phyloP scores from a whole-genome alignment of 306 rosid genomes.

The Prunus mume region DNA sequence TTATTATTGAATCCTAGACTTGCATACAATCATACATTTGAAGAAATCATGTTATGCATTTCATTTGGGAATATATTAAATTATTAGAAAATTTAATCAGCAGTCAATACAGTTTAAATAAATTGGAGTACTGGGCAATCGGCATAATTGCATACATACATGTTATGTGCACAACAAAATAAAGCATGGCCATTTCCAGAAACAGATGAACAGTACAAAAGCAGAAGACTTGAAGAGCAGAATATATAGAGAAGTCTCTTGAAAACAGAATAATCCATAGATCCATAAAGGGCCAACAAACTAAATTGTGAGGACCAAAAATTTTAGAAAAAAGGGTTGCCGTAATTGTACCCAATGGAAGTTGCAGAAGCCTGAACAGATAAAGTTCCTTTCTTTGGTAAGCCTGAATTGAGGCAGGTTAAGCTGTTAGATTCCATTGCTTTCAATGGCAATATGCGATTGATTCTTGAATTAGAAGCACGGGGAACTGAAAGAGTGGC shows the following conservation, averaged over 20 bases:
- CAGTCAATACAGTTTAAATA: not conserved
- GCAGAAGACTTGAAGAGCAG: not conserved
- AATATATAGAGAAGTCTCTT: not conserved
- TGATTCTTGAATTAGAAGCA: constrained; percentile 22
- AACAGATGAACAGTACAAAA: not conserved
- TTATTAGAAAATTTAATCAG: not conserved
- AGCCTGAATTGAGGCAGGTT: constrained; percentile 22
- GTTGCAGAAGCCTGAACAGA: constrained; percentile 34
- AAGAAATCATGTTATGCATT: not conserved
- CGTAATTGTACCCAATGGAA: constrained; percentile 43
- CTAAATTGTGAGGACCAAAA: not conserved
- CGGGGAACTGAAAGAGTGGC: constrained; percentile 12
- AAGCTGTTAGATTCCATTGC: constrained; percentile 9
- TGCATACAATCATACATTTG: not conserved
- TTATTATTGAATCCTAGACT: not conserved
- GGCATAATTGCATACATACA: not conserved
- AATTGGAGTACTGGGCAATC: not conserved
- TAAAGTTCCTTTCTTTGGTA: constrained; percentile 21
- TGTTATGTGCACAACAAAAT: not conserved
- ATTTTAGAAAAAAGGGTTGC: constrained; percentile 14
- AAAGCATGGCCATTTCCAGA: not conserved
- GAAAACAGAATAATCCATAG: not conserved
- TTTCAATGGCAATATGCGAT: constrained; percentile 14
- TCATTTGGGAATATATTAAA: not conserved
- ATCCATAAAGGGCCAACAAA: not conserved